A percentile compares a stretch with the other conserved stretches of the same genome.
These are phyloP conservation scores for Phytophthora chlamydospora DNA, from an alignment of 352 stramenopile species.

Conservation along the genomic window DNA sequence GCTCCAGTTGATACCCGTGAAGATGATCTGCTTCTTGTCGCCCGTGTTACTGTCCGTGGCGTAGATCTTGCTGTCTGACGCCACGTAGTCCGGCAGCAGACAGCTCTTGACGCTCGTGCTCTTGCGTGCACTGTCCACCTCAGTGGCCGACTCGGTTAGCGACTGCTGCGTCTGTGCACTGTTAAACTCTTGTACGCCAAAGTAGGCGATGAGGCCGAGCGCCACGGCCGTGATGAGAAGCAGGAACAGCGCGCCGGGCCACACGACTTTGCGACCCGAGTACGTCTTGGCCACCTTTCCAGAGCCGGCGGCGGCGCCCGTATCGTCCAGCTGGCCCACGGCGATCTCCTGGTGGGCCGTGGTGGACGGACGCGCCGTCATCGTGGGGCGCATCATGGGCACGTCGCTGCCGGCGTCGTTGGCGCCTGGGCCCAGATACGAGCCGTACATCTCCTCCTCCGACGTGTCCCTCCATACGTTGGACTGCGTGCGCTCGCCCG, in stretches of 20 bases:
- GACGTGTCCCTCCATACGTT: slow-evolving; percentile 80
- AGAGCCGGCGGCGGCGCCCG: slow-evolving; percentile 3
- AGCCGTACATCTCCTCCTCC: slow-evolving; percentile 75
- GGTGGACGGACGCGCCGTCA: slow-evolving; percentile 39
- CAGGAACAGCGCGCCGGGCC: slow-evolving; percentile 78
- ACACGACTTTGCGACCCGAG: slow-evolving; percentile 76
- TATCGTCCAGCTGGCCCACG: slow-evolving; percentile 70
- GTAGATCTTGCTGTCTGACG: slow-evolving; percentile 65
- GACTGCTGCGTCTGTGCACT: slow-evolving; percentile 68
- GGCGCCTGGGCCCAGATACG: slow-evolving; percentile 57
- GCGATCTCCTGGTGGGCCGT: slow-evolving; percentile 71
- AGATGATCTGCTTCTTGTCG: slow-evolving; percentile 65
- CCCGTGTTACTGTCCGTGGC: slow-evolving; percentile 55
- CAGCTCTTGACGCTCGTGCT: slow-evolving; percentile 55
- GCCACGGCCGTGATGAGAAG: slow-evolving; percentile 56
- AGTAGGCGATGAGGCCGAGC: slow-evolving; percentile 66
- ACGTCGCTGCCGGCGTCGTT: slow-evolving; percentile 42
- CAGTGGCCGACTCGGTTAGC: slow-evolving; percentile 57
- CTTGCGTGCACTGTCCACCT: slow-evolving; percentile 27
- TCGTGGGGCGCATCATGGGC: slow-evolving; percentile 60
- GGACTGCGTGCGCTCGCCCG: slow-evolving; percentile 37
- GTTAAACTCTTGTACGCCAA: slow-evolving; percentile 64
- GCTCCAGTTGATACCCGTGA: slow-evolving; percentile 90
- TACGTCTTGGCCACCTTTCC: slow-evolving; percentile 37
- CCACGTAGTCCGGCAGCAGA: slow-evolving; percentile 73